Conservation (phyloP, 2,329 filamentous ascomycete genomes). For the Pseudomassariella vexata region DNA sequence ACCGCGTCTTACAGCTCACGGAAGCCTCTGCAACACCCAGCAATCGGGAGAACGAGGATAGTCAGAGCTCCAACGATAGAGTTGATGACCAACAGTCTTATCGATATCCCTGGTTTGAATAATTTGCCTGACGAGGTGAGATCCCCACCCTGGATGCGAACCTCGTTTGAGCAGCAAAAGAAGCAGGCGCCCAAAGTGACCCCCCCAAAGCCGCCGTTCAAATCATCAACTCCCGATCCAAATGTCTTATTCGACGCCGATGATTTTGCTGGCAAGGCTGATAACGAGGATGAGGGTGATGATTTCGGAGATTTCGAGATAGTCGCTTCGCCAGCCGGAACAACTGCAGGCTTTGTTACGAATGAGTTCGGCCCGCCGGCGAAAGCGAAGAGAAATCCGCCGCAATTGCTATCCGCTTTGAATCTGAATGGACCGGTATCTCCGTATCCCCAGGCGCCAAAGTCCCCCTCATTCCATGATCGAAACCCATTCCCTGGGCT, state of each 20-base stretch:
- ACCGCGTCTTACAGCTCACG: not conserved
- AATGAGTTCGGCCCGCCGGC: slow-evolving; percentile 24
- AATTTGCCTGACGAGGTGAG: slow-evolving; percentile 6
- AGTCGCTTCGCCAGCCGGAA: slow-evolving; percentile 23
- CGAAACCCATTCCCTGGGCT: slow-evolving; percentile 48
- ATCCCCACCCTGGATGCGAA: slow-evolving; percentile 8
- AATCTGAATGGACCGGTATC: slow-evolving; percentile 22
- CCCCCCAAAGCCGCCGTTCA: slow-evolving; percentile 11
- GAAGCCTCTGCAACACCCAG: slow-evolving; percentile 6
- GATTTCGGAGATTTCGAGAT: slow-evolving; percentile 59
- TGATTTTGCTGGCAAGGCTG: slow-evolving; percentile 42
- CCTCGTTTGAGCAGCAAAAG: slow-evolving; percentile 7
- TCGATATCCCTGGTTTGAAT: slow-evolving; percentile 26
- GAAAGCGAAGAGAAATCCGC: slow-evolving; percentile 19
- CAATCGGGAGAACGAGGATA: slow-evolving; percentile 21
- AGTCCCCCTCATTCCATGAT: slow-evolving; percentile 46
- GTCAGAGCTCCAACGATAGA: slow-evolving; percentile 47
- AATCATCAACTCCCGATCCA: slow-evolving; percentile 26
- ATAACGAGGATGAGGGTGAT: slow-evolving; percentile 36
- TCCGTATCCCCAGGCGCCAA: slow-evolving; percentile 41
- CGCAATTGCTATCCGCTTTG: slow-evolving; percentile 27
- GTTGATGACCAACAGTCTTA: slow-evolving; percentile 46
- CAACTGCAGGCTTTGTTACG: slow-evolving; percentile 30
- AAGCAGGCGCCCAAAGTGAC: slow-evolving; percentile 6
- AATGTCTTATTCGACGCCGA: slow-evolving; percentile 64